Percentiles rank a stretch among this genome's conserved stretches.
These are phyloP conservation scores for Fusarium palustre DNA, from an alignment of 2,329 filamentous ascomycete genomes.

Conservation along the genomic window DNA sequence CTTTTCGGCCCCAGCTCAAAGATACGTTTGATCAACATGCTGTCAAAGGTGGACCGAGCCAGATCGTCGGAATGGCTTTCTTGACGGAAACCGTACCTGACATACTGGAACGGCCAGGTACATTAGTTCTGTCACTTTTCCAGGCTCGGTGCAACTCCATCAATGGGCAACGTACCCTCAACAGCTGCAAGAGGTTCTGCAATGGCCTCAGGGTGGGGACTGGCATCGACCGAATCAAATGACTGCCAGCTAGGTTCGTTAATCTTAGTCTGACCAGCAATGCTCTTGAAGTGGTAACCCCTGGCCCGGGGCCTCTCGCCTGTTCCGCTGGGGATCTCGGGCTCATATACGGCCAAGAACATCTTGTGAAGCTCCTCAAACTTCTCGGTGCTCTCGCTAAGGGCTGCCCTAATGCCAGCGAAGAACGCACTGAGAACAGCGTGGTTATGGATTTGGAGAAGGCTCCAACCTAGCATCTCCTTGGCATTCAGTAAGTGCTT, in stretches of 20 bases:
- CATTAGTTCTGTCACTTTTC: conserved; percentile 57
- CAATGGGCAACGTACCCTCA: conserved; percentile 62
- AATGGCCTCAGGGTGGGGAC: conserved; percentile 29
- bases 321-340: conserved; percentile 76
- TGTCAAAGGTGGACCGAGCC: conserved; percentile 29
- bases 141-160: conserved; percentile 62
- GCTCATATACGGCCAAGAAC: conserved; percentile 71
- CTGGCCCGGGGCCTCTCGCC: conserved; percentile 82
- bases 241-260: conserved; percentile 76
- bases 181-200: conserved; percentile 37
- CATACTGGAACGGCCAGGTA: conserved; percentile 30
- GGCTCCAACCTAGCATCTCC: conserved; percentile 96
- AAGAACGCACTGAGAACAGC: conserved; percentile 80
- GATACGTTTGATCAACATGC: conserved; percentile 2
- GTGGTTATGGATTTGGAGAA: conserved; percentile 94
- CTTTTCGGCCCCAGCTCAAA: background rate
- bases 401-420: conserved; percentile 71
- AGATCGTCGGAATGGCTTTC: conserved; percentile 17
- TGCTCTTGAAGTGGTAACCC: conserved; percentile 84
- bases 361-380: conserved; percentile 67
- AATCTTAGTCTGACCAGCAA: conserved; percentile 72
- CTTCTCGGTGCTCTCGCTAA: conserved; percentile 63
- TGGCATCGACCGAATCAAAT: conserved; percentile 52
- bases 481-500: conserved; percentile 89
- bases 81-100: conserved; percentile 27